These are phyloP conservation scores for Sarocladium brachiariae DNA, from an alignment of 2,329 filamentous ascomycete genomes.

Conservation along the genomic window DNA sequence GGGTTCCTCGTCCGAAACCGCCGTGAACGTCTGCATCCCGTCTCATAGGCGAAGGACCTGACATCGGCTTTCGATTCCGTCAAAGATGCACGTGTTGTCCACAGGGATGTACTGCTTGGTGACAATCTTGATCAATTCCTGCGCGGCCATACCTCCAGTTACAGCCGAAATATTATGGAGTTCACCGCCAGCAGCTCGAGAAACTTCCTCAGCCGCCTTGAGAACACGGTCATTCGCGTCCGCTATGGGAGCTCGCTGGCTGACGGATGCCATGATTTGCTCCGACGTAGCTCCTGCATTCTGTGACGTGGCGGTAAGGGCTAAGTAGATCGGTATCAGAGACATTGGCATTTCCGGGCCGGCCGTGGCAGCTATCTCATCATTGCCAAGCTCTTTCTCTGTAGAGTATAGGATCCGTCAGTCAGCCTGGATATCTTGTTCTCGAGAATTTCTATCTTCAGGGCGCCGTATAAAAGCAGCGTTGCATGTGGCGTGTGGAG, in stretches of 20 bases:
- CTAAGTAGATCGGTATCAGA: constrained; percentile 63
- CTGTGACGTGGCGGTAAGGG: constrained; percentile 49
- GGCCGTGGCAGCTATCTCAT: constrained; percentile 42
- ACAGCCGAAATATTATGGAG: constrained; percentile 88
- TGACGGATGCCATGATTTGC: constrained; percentile 45
- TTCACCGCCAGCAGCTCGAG: constrained; percentile 74
- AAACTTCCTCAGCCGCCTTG: constrained; percentile 58
- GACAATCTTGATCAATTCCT: constrained; percentile 89
- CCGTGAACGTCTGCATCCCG: neutral
- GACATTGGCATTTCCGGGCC: constrained; percentile 47
- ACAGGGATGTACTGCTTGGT: constrained; percentile 67
- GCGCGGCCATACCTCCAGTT: constrained; percentile 87
- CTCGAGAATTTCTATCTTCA: neutral
- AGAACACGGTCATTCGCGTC: constrained; percentile 41
- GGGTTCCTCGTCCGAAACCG: neutral
- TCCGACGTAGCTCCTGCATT: constrained; percentile 36
- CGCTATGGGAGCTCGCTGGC: constrained; percentile 38
- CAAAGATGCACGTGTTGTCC: constrained; percentile 64
- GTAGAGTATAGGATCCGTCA: constrained; percentile 10
- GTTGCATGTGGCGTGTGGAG: neutral
- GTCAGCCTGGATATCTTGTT: constrained; percentile 1
- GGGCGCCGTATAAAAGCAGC: neutral
- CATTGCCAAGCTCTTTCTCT: constrained; percentile 50
- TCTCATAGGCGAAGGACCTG: constrained; percentile 47
- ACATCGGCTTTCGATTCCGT: constrained; percentile 58